phyloP scores from a whole-genome alignment of 345 rosid genomes.

The Firmiana major region DNA sequence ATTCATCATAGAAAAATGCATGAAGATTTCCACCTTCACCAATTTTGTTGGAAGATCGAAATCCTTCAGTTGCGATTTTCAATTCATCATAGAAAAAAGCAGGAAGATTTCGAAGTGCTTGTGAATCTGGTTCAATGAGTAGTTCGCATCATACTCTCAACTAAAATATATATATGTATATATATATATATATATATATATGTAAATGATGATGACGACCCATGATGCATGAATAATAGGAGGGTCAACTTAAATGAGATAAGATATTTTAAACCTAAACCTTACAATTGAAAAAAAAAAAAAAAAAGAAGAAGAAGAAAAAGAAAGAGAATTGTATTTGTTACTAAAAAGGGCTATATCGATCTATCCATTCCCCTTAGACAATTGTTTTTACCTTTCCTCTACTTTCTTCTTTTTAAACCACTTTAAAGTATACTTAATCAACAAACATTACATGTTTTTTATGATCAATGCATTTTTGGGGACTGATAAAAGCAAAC shows the following conservation, averaged over 20 bases:
- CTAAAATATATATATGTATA: background rate
- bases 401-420: background rate
- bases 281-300: background rate
- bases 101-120: conserved; percentile 11
- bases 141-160: background rate
- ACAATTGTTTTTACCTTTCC: background rate
- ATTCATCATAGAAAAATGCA: too few relatives aligned
- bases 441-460: background rate
- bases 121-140: conserved; percentile 5
- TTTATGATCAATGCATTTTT: background rate
- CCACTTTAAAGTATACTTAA: background rate
- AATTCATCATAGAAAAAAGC: conserved; percentile 29
- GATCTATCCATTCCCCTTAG: background rate
- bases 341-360: background rate
- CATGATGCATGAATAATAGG: background rate
- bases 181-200: too few relatives aligned
- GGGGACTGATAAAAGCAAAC: background rate
- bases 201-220: background rate
- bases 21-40: conserved; percentile 56
- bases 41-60: conserved; percentile 32
- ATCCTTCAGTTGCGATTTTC: conserved; percentile 31
- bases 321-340: background rate
- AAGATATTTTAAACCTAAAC: background rate
- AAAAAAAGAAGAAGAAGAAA: too few relatives aligned
- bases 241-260: background rate